Evolutionary conservation across 2,329 filamentous ascomycete genomes (phyloP), one percentile per base, ranked within the genome.

Genomic region (Trichoderma koningiopsis): DNA sequence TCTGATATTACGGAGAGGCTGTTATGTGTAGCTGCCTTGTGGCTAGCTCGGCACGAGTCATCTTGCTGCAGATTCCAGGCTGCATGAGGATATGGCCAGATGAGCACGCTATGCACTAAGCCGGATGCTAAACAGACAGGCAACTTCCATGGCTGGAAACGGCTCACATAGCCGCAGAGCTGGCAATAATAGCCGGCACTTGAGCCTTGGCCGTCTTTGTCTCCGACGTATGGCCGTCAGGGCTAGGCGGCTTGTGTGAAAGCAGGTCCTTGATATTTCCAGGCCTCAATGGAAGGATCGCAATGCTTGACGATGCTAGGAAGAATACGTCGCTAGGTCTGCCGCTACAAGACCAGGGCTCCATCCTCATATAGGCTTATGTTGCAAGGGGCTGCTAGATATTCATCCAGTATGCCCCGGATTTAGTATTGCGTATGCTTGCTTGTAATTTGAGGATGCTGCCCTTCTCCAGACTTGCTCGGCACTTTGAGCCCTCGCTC

Each of bases 161-260:
- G 53, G 63, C 27, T 49, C 27, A 33, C 63, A 57, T 57, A 35
- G 63, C 53, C 37, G 62, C 62, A 65, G 35, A 58, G 55, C 49
- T 47, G 55, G 64, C 22, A 40, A 57, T 24, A 49, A 67, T 59
- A 58, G 64, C 64, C 64, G 64, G 64, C 64, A 67, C 40, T 59
- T 67, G 31, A 43, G 64, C 4, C 64, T 43, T 59, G 13, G n/a
- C 37, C 24, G 22, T 35, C 29, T n/a, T 52, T 64, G 61, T 43
- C 40, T 31, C 64, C 64, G 64, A 67, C 64, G 47, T 59, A 67
- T 59, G 53, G 55, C 64, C 64, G 64, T 52, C 22, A 67, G n/a
- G 40, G 64, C 64, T 67, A 59, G 40, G 64, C 64, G 33, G 27
- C 13, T 52, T 58, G 49, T 27, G 64, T 43, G 40, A 43, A n/a